A percentile compares a stretch with the other conserved stretches of the same genome.
Evolutionary conservation across 2,329 filamentous ascomycete species (phyloP).

Genomic region (Alternaria infectoria): DNA sequence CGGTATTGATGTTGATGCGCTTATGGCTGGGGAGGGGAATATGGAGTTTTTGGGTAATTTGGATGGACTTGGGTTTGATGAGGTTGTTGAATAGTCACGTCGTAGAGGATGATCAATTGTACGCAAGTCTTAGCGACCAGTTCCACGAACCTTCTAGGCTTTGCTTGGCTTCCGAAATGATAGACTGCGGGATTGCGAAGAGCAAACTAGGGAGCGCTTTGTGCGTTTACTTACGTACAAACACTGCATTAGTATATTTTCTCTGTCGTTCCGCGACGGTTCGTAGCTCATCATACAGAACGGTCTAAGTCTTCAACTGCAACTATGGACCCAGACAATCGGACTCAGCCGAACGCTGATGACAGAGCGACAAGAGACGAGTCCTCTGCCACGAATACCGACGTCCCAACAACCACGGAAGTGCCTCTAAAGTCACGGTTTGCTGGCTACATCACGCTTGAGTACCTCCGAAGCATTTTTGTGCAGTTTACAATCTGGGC

Average conservation of each 20-base stretch:
- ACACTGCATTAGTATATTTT: neutral
- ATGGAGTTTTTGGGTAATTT: slow-evolving; percentile 70
- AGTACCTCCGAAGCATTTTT: neutral
- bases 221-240: neutral
- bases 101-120: neutral
- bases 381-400: neutral
- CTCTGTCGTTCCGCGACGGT: neutral
- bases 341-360: neutral
- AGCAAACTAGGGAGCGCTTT: neutral
- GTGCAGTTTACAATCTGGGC: neutral
- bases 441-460: neutral
- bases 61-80: slow-evolving; percentile 53
- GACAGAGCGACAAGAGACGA: neutral
- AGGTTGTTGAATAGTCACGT: slow-evolving; percentile 3
- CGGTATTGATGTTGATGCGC: slow-evolving; percentile 77
- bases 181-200: neutral
- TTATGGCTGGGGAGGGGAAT: slow-evolving; percentile 66
- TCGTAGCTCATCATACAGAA: neutral
- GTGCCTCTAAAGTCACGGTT: neutral
- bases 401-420: neutral
- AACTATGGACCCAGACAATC: neutral
- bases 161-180: neutral
- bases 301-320: neutral
- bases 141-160: neutral
- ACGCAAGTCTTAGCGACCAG: neutral